Base-by-base conservation (phyloP, 805 yeast species). In the Saccharomycopsis sp. region DNA sequence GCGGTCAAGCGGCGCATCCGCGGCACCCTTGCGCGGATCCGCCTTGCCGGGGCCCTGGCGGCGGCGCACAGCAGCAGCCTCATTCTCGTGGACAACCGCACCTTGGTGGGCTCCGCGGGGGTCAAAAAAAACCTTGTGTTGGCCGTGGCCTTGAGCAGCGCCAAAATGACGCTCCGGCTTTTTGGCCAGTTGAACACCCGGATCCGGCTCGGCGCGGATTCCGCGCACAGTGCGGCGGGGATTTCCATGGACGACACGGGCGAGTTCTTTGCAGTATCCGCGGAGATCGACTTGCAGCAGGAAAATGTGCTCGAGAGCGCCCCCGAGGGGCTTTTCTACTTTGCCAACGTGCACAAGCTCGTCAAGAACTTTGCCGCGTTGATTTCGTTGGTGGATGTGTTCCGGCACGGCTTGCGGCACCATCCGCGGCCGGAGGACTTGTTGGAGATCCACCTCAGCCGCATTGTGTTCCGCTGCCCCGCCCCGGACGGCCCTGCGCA, bases 41-140 rank as follows among this genome's bases (percentile, higher is more conserved):
- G 53, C 20, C 54, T 53, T 41, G 8, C 48, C 7, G 48, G 16
- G 21, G 16, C 21, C 7, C 16, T 20, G 9, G 7, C 12, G 4
- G 4, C 21, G 7, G 21, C 20, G 7, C 8, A 18, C 21, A 44
- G 48, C 16, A 16, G 21, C 18, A 44, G 48, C 12, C 41, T 60
- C n/a, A 55, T 60, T 34, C 24, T 60, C 9, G 41, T 60, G n/a
- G 56, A 55, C 50, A 60, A 55, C 24, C 41, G 34, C 15, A 23
- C 50, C 4, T 52, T 57, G 1, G 20, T 53, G 29, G 21, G 24
- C 2, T 12, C 20, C 4, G 24, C 15, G 5, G 40, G 18, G 15
- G 37, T 60, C 1, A 54, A 58, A 23, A 37, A 53, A 16, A 54
- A 54, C 34, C 51, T 60, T 54, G 34, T 60, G 2, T 34, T 60